Percentiles rank a stretch among this genome's conserved stretches.
phyloP scores from a whole-genome alignment of 192 early-diverging fungal species.

The Entomortierella chlamydospora region DNA sequence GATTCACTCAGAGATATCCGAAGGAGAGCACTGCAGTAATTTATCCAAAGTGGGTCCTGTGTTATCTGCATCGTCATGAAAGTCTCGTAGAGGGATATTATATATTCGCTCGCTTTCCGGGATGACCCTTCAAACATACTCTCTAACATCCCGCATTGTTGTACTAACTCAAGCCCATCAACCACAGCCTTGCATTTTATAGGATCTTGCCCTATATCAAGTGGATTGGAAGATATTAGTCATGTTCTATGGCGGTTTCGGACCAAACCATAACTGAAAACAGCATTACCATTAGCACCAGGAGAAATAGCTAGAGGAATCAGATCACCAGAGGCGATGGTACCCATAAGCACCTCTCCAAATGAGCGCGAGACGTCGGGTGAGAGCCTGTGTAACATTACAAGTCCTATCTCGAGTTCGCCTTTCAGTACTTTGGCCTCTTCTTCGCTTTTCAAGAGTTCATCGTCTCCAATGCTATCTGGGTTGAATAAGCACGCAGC shows the following conservation, averaged over 20 bases:
- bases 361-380: neutral
- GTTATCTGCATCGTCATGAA: constrained; percentile 35
- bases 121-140: constrained; percentile 36
- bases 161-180: constrained; percentile 37
- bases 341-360: constrained; percentile 16
- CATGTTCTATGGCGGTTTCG: neutral
- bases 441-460: constrained; percentile 29
- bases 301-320: constrained; percentile 25
- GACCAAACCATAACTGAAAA: too few relatives aligned
- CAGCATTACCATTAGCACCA: constrained; percentile 12
- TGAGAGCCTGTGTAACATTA: constrained; percentile 16
- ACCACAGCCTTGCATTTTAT: constrained; percentile 38
- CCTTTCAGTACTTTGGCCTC: constrained; percentile 15
- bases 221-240: neutral
- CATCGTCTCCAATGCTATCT: constrained; percentile 50
- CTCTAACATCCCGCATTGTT: constrained; percentile 5
- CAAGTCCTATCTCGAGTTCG: constrained; percentile 35
- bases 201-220: constrained; percentile 29
- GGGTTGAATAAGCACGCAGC: constrained; percentile 61
- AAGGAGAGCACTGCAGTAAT: constrained; percentile 38
- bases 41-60: constrained; percentile 46
- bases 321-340: constrained; percentile 17
- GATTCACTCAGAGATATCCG: constrained; percentile 23
- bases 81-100: constrained; percentile 25
- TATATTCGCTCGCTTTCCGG: constrained; percentile 12